Base-by-base conservation (phyloP, 768 basidiomycete genomes). In the Leucogyrophana mollusca region DNA sequence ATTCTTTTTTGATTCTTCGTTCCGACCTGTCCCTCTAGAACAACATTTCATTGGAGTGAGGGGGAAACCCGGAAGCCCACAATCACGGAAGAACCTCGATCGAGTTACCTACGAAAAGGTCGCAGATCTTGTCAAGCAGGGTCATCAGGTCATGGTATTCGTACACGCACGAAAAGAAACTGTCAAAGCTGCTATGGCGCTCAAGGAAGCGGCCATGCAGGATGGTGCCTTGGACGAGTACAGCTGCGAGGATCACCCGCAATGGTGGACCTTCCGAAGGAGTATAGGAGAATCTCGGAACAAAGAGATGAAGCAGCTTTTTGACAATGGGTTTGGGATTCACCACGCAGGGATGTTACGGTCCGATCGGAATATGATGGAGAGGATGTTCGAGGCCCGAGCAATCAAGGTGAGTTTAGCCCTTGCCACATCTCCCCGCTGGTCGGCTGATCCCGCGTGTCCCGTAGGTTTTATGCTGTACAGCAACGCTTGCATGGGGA, bases 81-180 rank as follows among this genome's bases (percentile, higher is more conserved):
- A 74, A 18, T 84, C 85, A n/a, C 83, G 82, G 54, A 87, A 81
- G 58, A 95, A 94, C 56, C 74, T 98, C 42, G 96, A 99, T 64
- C 72, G 72, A 20, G 91, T 92, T 20, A 85, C 90, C 1, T 98
- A 87, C 56, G 77, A 94, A 56, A 97, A 95, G 68, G 93, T 98
- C 16, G 78, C 86, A 3, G 87, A 89, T 25, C 73, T 98, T 5
- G 90, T 98, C 22, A 75, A 70, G n/a, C 79, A 84, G 55, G 96
- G 94, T 3, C 96, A 99, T 68, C 96, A 98, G 65, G 93, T 96
- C 50, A 98, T 99, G 94, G 94, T 99, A 1, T 99, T 99, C 58
- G 96, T 99, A 8, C 96, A 99, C 65, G 92, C 96, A 11, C 80
- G 96, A 23, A 98, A 96, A 69, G 96, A 98, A 60, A 99, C 96